A percentile compares a stretch with the other conserved stretches of the same genome.
phyloP scores from a whole-genome alignment of 164 flowering plant genomes.

The Sedum album region DNA sequence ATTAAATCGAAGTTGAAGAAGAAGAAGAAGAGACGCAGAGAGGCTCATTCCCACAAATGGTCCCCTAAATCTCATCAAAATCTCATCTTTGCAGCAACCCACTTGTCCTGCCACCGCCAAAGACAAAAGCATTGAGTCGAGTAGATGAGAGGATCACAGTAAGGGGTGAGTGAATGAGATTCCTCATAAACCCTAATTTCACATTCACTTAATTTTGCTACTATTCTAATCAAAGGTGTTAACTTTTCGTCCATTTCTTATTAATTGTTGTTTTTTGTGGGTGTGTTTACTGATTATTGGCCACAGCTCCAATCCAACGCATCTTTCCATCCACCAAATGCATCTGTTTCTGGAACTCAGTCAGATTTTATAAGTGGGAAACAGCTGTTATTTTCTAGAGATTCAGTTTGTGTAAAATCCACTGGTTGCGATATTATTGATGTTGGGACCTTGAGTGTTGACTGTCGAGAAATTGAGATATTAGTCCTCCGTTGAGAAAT shows the following conservation, averaged over 20 bases:
- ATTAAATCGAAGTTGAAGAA: not conserved
- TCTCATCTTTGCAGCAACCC: slow-evolving; percentile 5
- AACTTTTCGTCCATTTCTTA: not conserved
- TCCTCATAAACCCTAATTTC: slow-evolving; percentile 1
- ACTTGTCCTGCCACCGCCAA: not conserved
- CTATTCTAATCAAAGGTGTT: not conserved
- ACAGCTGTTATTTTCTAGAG: not conserved
- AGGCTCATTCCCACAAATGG: not conserved
- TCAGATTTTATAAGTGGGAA: not conserved
- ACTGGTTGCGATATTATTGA: not conserved
- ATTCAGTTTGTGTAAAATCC: not conserved
- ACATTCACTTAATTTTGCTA: not conserved
- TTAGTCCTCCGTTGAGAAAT: not conserved
- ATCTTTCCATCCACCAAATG: slow-evolving; percentile 6
- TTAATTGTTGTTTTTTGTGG: not conserved
- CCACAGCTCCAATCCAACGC: slow-evolving; percentile 1
- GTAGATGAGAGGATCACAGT: not conserved
- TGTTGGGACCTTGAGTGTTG: not conserved
- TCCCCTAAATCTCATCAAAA: not conserved
- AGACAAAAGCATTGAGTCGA: not conserved
- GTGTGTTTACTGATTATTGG: not conserved
- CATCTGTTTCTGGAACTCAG: not conserved
- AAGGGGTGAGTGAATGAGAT: not conserved
- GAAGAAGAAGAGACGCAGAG: not conserved
- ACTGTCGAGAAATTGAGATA: not conserved